phyloP scores from a whole-genome alignment of 192 early-diverging fungal genomes.

The Coemansia sp. region DNA sequence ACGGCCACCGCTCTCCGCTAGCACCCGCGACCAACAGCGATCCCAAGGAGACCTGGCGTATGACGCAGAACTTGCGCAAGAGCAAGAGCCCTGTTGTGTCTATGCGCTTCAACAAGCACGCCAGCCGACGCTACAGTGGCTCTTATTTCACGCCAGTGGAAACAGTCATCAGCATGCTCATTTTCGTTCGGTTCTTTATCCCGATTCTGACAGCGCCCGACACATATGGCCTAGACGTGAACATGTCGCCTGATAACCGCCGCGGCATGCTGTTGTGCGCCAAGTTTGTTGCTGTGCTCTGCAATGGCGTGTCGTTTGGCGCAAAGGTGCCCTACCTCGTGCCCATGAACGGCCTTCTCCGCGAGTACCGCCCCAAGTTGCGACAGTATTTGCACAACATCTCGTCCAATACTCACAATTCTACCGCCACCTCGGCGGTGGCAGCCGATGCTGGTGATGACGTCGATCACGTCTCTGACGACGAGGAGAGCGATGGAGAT shows the following conservation, averaged over 20 bases:
- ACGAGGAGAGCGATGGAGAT: conserved; percentile 24
- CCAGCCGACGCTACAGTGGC: conserved; percentile 41
- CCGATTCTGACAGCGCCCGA: conserved; percentile 95
- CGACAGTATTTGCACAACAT: conserved; percentile 74
- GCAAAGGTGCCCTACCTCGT: conserved; percentile 91
- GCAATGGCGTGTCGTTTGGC: conserved; percentile 93
- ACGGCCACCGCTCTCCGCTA: conserved; percentile 2
- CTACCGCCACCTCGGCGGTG: not conserved
- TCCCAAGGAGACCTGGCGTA: conserved; percentile 36
- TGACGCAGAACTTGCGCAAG: conserved; percentile 43
- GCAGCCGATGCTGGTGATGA: not conserved
- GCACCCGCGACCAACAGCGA: conserved; percentile 21
- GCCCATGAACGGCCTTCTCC: conserved; percentile 83
- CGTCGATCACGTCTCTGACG: conserved; percentile 8
- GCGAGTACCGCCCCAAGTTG: conserved; percentile 78
- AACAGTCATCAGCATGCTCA: conserved; percentile 72
- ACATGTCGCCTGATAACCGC: conserved; percentile 70
- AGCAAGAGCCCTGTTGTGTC: conserved; percentile 26
- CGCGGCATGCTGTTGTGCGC: conserved; percentile 87
- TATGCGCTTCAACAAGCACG: conserved; percentile 33
- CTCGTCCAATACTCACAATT: conserved; percentile 22
- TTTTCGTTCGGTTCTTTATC: conserved; percentile 95
- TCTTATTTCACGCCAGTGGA: conserved; percentile 64
- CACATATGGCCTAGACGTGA: conserved; percentile 63
- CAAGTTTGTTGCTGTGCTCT: conserved; percentile 93